Base-by-base conservation (phyloP, 1,139 yeast genomes). In the Magnusiomyces paraingens region DNA sequence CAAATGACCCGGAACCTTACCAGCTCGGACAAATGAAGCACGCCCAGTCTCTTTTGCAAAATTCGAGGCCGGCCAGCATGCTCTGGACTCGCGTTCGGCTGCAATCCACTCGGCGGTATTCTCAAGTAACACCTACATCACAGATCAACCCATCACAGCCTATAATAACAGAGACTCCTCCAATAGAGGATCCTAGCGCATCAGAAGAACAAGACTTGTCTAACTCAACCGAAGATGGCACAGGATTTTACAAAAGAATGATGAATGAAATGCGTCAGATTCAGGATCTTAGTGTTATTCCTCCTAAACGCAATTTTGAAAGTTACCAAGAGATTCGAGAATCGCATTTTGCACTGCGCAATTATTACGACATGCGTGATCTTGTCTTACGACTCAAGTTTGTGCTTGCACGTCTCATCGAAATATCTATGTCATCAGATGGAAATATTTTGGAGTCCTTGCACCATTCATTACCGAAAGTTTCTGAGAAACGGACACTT, bases 171-270 rank as follows among this genome's bases (percentile, higher is more conserved):
- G 32, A 26, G 8, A 26, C 32, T 26, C 4, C 32, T 8, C 32
- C 32, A 26, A 8, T 5, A 26, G 32, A 26, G 32, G 32, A 26
- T 8, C 8, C 32, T 26, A 26, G 8, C 8, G 32, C 32, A 26
- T 5, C 32, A 26, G 32, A 41, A n/a, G 32, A 38, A 29, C 47
- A 18, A 6, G 44, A 45, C 10, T 38, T 18, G 22, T 36, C 15
- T 1, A 48, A 29, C 14, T 43, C 56, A 6, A 42, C 47, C 3
- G 47, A 22, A 26, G 51, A 54, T 32, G 53, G 51, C 2, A 52
- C 58, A 10, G 57, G 57, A 32, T 56, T 59, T 48, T 58, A 57
- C 48, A 55, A 54, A 5, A 47, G 56, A 14, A 49, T 55, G 21
- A 52, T 53, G 21, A 52, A 58, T 21, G 54, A 53, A 18, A 38